Evolutionary conservation across 371 early-diverging fungal genomes (phyloP).

Genomic region (Mucor indicus): DNA sequence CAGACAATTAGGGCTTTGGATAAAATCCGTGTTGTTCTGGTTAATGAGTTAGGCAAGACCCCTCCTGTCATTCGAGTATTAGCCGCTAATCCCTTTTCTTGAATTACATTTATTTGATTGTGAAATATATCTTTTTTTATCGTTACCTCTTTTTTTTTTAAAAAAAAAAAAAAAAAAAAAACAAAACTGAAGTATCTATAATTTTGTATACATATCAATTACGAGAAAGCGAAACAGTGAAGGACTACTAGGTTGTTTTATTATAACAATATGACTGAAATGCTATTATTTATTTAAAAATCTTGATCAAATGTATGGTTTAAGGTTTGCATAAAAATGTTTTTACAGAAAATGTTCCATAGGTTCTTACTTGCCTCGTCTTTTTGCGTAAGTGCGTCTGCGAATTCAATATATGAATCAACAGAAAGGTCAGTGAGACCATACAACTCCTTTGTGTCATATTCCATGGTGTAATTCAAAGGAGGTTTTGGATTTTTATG

Average conservation of each 20-base stretch:
- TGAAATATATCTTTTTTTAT: no score
- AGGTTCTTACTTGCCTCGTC: slow-evolving; percentile 2
- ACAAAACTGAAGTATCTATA: no score
- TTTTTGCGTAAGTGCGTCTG: slow-evolving; percentile 18
- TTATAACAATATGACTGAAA: no score
- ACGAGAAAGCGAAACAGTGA: no score
- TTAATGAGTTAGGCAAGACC: slow-evolving; percentile 56
- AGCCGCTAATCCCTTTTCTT: slow-evolving; percentile 62
- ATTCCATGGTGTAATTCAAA: slow-evolving; percentile 42
- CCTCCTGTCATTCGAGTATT: slow-evolving; percentile 70
- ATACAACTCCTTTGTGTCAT: slow-evolving; percentile 54
- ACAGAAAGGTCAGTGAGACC: slow-evolving; percentile 57
- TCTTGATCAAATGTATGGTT: no score
- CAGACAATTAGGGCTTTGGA: slow-evolving; percentile 66
- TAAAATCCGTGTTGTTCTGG: slow-evolving; percentile 57
- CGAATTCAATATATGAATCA: slow-evolving; percentile 37
- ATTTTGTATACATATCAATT: no score
- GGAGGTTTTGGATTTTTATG: slow-evolving; percentile 16
- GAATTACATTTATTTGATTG: slow-evolving; percentile 1
- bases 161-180: no score
- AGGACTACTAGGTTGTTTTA: no score
- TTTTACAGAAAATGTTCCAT: slow-evolving; percentile 34
- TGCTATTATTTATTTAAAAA: no score
- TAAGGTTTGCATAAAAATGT: slow-evolving; percentile 37
- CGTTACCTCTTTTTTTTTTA: no score